Evolutionary conservation across 2,329 filamentous ascomycete genomes (phyloP).

Genomic region (Diaporthe aspalathi): DNA sequence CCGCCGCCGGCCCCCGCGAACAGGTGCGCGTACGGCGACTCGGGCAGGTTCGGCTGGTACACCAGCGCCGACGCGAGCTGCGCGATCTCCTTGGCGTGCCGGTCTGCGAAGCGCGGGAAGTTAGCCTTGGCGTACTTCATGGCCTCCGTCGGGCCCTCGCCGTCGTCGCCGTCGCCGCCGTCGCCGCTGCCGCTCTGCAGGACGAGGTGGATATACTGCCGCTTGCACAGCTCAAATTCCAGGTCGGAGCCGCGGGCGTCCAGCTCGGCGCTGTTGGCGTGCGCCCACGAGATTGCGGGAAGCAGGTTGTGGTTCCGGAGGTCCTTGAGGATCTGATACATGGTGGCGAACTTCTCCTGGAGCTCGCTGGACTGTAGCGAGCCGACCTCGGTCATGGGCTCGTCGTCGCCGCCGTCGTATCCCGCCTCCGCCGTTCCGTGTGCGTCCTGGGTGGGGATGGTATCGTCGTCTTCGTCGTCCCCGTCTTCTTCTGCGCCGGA

Average conservation of each 20-base stretch:
- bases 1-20: slow-evolving; percentile 73
- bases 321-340: slow-evolving; percentile 89
- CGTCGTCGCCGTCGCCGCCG: slow-evolving; percentile 66
- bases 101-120: slow-evolving; percentile 78
- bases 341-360: slow-evolving; percentile 84
- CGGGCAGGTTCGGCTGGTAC: slow-evolving; percentile 77
- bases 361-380: slow-evolving; percentile 74
- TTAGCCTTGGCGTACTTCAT: slow-evolving; percentile 80
- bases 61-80: slow-evolving; percentile 85
- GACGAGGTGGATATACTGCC: slow-evolving; percentile 92
- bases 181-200: slow-evolving; percentile 73
- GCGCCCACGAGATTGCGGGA: slow-evolving; percentile 90
- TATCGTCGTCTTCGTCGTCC: slow-evolving; percentile 24
- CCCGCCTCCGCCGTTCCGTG: slow-evolving; percentile 6
- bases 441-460: slow-evolving; percentile 20
- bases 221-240: slow-evolving; percentile 91
- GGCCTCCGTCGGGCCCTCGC: slow-evolving; percentile 69
- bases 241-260: slow-evolving; percentile 89
- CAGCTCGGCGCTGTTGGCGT: slow-evolving; percentile 74
- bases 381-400: slow-evolving; percentile 55
- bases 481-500: slow-evolving; percentile 25
- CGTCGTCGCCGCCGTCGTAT: slow-evolving; percentile 41
- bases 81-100: slow-evolving; percentile 83
- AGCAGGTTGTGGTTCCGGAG: slow-evolving; percentile 79
- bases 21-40: slow-evolving; percentile 82